Conservation (phyloP, 116 monocot species). For the Thalassia testudinum region DNA sequence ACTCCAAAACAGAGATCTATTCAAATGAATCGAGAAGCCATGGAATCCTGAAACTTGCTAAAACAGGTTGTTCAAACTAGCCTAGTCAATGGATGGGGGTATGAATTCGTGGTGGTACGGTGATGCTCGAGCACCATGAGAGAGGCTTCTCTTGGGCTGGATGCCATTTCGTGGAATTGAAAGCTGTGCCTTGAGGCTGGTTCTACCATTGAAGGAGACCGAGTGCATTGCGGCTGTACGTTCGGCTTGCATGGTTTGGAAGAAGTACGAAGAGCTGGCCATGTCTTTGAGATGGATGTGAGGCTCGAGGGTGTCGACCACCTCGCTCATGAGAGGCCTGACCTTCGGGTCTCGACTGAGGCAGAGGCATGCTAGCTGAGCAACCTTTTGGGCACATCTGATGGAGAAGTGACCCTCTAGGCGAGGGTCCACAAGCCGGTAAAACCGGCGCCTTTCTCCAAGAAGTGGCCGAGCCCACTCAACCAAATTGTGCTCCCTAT, state of each 20-base stretch:
- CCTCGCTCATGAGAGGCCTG: conserved; percentile 42
- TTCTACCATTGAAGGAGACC: conserved; percentile 3
- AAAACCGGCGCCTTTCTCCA: conserved; percentile 16
- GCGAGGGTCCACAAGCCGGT: no score
- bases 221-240: conserved; percentile 1
- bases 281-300: conserved; percentile 19
- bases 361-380: conserved; percentile 24
- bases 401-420: conserved; percentile 34
- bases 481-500: conserved; percentile 35
- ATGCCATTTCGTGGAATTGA: conserved; percentile 11
- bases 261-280: conserved; percentile 9
- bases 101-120: conserved; percentile 7
- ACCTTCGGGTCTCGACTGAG: conserved; percentile 27
- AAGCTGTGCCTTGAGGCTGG: conserved; percentile 9
- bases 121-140: conserved; percentile 3
- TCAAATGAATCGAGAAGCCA: no score
- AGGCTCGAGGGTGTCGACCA: no score
- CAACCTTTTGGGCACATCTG: conserved; percentile 22
- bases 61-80: no score
- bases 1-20: no score
- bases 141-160: conserved; percentile 12
- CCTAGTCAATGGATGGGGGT: no score
- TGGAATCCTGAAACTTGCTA: no score
- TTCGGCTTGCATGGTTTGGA: conserved; percentile 21
- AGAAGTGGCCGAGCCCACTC: conserved; percentile 30